Evolutionary conservation across 1,284 basidiomycete species (phyloP), one percentile per base, ranked within the genome.

Genomic region (Butyriboletus appendiculatus): DNA sequence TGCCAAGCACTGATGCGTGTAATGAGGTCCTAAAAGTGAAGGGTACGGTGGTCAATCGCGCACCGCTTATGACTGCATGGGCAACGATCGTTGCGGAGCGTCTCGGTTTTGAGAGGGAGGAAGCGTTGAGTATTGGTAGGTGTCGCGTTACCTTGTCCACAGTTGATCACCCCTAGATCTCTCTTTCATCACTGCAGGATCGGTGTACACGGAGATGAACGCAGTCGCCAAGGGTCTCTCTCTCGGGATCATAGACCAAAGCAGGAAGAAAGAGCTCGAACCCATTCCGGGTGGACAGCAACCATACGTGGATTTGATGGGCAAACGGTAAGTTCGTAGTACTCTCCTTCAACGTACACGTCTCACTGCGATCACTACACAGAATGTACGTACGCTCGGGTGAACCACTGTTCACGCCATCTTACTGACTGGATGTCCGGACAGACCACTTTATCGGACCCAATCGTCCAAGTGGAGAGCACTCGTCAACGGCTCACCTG

Each of bases 21-120:
- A 37, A 45, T 35, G 18, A 93, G 90, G 70, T 77, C 24, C 76
- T 95, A 35, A 75, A 66, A 59, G 75, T 67, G 40, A 90, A 86
- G 62, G 81, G 72, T 11, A 80, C 84, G 26, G 78, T 94, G 10
- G 81, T 93, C 48, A 98, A 98, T 71, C 86, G 96, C 20, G 95
- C 96, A 1, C 96, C 96, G 1, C 80, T 98, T 50, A 92, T 98
- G 91, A 94, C 89, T 45, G 92, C 90, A 1, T 98, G 96, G 96
- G 85, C 92, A 0, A 90, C 83, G 52, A 74, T 94, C 35, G 88
- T 98, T 16, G 88, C 92, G 8, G 91, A 96, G 63, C 78, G 85
- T 28, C 77, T 96, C 55, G 92, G 92, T 3, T 98, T 98, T 68
- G 80, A 84, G 49, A 79, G 88, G 48, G 84, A 91, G 60, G 96